Conservation (phyloP, 2,329 filamentous ascomycete species). For the Cryoendolithus antarcticus region DNA sequence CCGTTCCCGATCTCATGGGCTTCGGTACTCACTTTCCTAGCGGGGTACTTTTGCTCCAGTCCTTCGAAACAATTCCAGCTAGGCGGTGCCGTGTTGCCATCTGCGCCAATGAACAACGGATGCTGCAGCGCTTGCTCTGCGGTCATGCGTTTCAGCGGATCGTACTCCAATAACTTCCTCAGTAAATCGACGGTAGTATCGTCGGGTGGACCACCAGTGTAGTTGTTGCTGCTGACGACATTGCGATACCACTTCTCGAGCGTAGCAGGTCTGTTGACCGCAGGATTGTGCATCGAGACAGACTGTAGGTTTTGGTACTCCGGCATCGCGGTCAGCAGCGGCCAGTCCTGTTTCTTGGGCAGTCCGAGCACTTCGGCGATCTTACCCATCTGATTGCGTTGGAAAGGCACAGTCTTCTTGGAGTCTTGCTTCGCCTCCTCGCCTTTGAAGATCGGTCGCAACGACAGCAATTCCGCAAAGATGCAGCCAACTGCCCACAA, state of each 20-base stretch:
- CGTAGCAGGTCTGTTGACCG: constrained; percentile 40
- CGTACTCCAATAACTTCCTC: constrained; percentile 76
- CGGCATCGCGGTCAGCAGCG: constrained; percentile 69
- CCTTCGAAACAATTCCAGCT: constrained; percentile 84
- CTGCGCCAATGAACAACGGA: constrained; percentile 57
- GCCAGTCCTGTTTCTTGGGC: constrained; percentile 81
- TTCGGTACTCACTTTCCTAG: constrained; percentile 80
- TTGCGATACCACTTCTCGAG: constrained; percentile 57
- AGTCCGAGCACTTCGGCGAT: constrained; percentile 94
- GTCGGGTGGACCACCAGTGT: constrained; percentile 39
- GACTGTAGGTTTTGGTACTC: constrained; percentile 47
- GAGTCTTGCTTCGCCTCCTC: constrained; percentile 98
- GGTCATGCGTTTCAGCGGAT: constrained; percentile 76
- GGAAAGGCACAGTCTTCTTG: constrained; percentile 95
- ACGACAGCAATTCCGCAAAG: constrained; percentile 81
- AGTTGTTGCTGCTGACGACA: constrained; percentile 36
- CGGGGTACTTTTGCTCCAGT: constrained; percentile 75
- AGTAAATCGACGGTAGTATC: constrained; percentile 62
- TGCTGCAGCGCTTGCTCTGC: constrained; percentile 83
- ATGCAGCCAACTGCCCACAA: constrained; percentile 98
- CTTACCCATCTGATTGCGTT: constrained; percentile 97
- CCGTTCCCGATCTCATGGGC: constrained; percentile 90
- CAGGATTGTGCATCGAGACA: constrained; percentile 32
- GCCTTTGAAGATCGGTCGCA: constrained; percentile 94
- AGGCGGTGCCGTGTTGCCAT: constrained; percentile 31